Evolutionary conservation across 192 early-diverging fungal species (phyloP).

Genomic region (Entomortierella parvispora): DNA sequence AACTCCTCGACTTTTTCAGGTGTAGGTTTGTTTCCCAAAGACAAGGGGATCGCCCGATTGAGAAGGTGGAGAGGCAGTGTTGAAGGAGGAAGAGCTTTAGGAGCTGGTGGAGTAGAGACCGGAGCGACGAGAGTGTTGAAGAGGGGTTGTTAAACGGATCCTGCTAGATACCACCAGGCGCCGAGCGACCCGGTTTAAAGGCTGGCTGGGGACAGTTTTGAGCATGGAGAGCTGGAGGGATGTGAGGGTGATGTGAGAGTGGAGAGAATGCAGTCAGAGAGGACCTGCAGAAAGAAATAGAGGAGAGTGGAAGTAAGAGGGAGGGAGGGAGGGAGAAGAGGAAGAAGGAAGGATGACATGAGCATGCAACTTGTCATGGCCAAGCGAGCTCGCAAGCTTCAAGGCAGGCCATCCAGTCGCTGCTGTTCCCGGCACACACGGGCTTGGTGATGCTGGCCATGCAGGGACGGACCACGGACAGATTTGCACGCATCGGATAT

Average conservation of each 20-base stretch:
- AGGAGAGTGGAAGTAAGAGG: not conserved
- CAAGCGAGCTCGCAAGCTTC: too few species aligned
- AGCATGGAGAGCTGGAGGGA: not conserved
- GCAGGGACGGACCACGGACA: too few species aligned
- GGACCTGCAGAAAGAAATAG: not conserved
- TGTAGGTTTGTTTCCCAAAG: not conserved
- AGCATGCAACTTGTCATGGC: too few species aligned
- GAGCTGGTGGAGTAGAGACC: too few species aligned
- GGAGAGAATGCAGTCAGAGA: not conserved
- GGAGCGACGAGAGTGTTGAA: too few species aligned
- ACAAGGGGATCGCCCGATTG: not conserved
- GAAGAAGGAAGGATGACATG: not conserved
- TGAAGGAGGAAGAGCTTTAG: not conserved
- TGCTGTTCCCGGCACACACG: too few species aligned
- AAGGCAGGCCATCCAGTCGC: too few species aligned
- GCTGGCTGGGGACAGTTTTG: not conserved
- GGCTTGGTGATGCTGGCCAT: too few species aligned
- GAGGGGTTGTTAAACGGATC: too few species aligned
- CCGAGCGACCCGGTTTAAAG: too few species aligned
- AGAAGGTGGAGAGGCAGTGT: not conserved
- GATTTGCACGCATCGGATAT: too few species aligned
- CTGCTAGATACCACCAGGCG: too few species aligned
- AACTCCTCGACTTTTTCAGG: conserved; percentile 28
- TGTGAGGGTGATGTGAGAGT: not conserved
- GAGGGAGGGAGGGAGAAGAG: not conserved